Percentiles rank a stretch among this genome's conserved stretches.
Conservation (phyloP, 2,329 filamentous ascomycete species). For the Didymella pomorum region DNA sequence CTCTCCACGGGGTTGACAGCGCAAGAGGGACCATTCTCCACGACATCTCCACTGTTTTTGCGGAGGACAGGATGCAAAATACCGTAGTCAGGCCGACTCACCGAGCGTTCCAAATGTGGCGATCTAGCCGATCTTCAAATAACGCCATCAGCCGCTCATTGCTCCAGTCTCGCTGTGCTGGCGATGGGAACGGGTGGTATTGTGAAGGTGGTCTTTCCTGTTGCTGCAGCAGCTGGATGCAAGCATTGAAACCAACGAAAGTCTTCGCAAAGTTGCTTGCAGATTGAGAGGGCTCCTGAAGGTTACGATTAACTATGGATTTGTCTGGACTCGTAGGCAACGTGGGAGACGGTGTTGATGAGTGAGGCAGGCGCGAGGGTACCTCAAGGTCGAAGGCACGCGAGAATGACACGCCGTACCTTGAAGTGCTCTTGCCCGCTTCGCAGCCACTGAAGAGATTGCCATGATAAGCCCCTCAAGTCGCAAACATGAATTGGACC, state of each 20-base stretch:
- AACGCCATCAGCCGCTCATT: neutral
- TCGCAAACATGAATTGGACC: constrained; percentile 58
- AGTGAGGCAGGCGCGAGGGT: constrained; percentile 1
- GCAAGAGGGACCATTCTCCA: constrained; percentile 23
- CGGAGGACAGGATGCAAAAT: constrained; percentile 19
- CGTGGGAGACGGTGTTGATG: neutral
- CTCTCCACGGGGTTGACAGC: constrained; percentile 22
- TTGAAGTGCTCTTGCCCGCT: neutral
- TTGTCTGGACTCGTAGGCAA: neutral
- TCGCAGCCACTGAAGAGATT: neutral
- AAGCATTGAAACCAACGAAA: too few relatives aligned
- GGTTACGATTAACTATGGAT: too few relatives aligned
- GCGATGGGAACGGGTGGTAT: neutral
- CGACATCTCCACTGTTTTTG: constrained; percentile 26
- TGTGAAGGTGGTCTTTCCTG: neutral
- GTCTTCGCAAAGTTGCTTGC: too few relatives aligned
- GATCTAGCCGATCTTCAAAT: constrained; percentile 6
- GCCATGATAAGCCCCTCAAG: neutral
- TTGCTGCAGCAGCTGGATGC: too few relatives aligned
- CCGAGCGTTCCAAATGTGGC: constrained; percentile 5
- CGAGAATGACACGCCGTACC: neutral
- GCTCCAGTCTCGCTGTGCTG: neutral
- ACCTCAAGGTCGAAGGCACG: constrained; percentile 20
- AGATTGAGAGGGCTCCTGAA: too few relatives aligned
- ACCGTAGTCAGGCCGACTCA: constrained; percentile 23